Conservation (phyloP, 1,284 basidiomycete genomes). For the Fomes fomentarius region DNA sequence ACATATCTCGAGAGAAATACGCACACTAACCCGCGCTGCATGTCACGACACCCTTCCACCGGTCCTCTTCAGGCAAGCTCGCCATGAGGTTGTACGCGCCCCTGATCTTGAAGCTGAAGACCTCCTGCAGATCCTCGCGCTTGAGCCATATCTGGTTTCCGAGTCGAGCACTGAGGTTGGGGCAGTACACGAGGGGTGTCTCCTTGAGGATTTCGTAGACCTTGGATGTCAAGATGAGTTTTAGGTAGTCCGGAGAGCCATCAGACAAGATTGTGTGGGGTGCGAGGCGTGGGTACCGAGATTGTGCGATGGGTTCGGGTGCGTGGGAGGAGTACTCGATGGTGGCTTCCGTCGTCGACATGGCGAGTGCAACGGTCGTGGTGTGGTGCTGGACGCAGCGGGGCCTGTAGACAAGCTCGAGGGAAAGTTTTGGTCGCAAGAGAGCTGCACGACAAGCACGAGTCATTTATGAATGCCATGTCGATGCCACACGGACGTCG, state of each 20-base stretch:
- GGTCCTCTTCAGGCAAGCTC: slow-evolving; percentile 82
- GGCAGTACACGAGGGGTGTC: slow-evolving; percentile 88
- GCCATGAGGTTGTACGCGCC: slow-evolving; percentile 99
- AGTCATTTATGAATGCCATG: slow-evolving; percentile 7
- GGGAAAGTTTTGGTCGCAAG: not conserved
- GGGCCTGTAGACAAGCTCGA: not conserved
- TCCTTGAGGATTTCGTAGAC: slow-evolving; percentile 94
- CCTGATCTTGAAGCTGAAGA: slow-evolving; percentile 98
- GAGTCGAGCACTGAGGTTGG: slow-evolving; percentile 84
- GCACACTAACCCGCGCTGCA: slow-evolving; percentile 93
- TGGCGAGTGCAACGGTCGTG: not conserved
- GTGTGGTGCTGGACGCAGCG: not conserved
- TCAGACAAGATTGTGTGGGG: slow-evolving; percentile 68
- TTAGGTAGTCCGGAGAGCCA: slow-evolving; percentile 90
- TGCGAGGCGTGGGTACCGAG: slow-evolving; percentile 68
- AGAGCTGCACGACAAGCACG: slow-evolving; percentile 9
- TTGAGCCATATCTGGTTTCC: slow-evolving; percentile 97
- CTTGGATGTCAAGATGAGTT: slow-evolving; percentile 91
- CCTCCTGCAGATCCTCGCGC: slow-evolving; percentile 93
- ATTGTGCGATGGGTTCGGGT: slow-evolving; percentile 49
- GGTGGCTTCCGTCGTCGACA: slow-evolving; percentile 42
- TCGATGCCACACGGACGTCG: slow-evolving; percentile 12
- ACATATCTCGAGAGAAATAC: slow-evolving; percentile 36
- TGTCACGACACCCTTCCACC: slow-evolving; percentile 97
- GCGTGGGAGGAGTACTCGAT: slow-evolving; percentile 72